Base-by-base conservation (phyloP, 2,329 filamentous ascomycete genomes). In the Colletotrichum sojae region DNA sequence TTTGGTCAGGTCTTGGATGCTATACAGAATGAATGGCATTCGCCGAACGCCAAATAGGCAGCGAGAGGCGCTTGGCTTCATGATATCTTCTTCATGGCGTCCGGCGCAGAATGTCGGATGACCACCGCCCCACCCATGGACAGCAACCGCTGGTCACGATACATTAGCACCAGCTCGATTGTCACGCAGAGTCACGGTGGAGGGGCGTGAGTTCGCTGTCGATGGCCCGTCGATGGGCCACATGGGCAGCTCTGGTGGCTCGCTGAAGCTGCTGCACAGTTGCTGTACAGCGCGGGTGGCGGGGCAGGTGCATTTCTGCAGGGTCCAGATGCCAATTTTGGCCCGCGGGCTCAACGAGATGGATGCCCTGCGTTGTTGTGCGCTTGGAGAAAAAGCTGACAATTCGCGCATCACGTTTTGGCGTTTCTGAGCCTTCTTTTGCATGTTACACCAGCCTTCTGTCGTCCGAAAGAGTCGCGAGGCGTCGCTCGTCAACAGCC, bases 191-290 rank as follows among this genome's bases (percentile, higher is more conserved):
- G 25, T 57, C 25, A 53, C 46, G 16, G 31, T 36, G 6, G 22
- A 25, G 25, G 58, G 27, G 20, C 46, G 4, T 15, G 20, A n/a
- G 36, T 16, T 40, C 20, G 22, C 51, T 2, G 9, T 48, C 22
- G 22, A 20, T 46, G 25, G 43, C 67, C 67, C 67, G 63, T 69
- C 52, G 63, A 63, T 57, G 36, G 67, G 55, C 66, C 70, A 69
- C 70, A 71, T 63, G 71, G 67, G 49, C 18, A 65, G 48, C 61
- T 55, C 65, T 27, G 31, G 18, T 69, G 66, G 66, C 49, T 52
- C 49, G 22, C 49, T 58, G 66, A 39, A 18, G 40, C 54, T 31
- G 48, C 31, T 10, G 31, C 31, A 36, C 2, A 36, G 31, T 10
- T 36, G 31, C 31, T 36, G 31, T 36, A 36, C 31, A 9, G 9